Conservation (phyloP, 1,139 yeast species). For the Scheffersomyces titani region DNA sequence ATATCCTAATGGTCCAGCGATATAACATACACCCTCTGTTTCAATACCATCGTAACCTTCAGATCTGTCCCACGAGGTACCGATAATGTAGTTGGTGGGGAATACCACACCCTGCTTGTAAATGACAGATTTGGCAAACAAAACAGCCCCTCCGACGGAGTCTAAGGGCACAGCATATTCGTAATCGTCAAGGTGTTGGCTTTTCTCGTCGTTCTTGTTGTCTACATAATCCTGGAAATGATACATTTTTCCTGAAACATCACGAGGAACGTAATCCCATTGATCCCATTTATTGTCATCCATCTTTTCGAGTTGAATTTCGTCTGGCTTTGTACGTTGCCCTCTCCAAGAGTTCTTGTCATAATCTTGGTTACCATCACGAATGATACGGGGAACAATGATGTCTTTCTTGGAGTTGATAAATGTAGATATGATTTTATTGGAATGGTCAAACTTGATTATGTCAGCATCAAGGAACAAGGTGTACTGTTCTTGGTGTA, state of each 20-base stretch:
- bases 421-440: constrained; percentile 29
- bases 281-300: constrained; percentile 33
- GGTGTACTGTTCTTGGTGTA: constrained; percentile 34
- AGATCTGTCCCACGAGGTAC: constrained; percentile 47
- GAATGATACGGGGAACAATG: constrained; percentile 40
- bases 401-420: constrained; percentile 38
- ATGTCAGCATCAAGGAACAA: constrained; percentile 51
- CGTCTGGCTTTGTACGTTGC: constrained; percentile 34
- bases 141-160: constrained; percentile 53
- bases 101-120: constrained; percentile 47
- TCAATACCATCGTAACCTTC: constrained; percentile 59
- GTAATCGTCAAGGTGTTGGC: constrained; percentile 11
- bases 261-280: constrained; percentile 41
- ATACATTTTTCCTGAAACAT: constrained; percentile 27
- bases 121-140: constrained; percentile 41
- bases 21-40: constrained; percentile 53
- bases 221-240: constrained; percentile 31
- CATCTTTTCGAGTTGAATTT: constrained; percentile 31
- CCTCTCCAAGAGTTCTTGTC: constrained; percentile 55
- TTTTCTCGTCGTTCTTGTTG: constrained; percentile 13
- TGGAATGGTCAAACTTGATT: constrained; percentile 24
- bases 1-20: constrained; percentile 46
- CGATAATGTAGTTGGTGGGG: constrained; percentile 47
- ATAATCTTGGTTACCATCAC: constrained; percentile 35
- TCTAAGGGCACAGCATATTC: constrained; percentile 32